Evolutionary conservation across 306 rosid species (phyloP).

Genomic region (Albizia julibrissin): DNA sequence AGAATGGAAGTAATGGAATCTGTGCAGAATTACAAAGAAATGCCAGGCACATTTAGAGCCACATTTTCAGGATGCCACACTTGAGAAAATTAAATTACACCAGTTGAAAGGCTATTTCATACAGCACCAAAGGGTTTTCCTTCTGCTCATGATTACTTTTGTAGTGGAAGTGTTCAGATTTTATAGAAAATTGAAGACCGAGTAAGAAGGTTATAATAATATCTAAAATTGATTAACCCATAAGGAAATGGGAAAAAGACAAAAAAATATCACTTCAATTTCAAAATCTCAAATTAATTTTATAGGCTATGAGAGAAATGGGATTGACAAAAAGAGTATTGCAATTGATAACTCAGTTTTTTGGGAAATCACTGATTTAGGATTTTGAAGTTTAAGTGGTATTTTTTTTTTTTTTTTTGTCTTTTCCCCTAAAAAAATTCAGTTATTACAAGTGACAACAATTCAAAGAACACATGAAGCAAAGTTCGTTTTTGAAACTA

Average conservation of each 20-base stretch:
- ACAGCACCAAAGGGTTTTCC: neutral
- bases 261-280: too few species aligned
- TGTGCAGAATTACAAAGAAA: neutral
- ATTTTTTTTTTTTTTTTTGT: too few species aligned
- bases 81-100: conserved; percentile 14
- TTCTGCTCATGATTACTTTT: neutral
- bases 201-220: neutral
- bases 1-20: neutral
- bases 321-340: too few species aligned
- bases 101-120: neutral
- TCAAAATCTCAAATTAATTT: too few species aligned
- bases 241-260: too few species aligned
- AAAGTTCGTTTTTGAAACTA: neutral
- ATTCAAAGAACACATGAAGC: neutral
- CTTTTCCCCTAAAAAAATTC: too few species aligned
- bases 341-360: too few species aligned
- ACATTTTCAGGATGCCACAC: conserved; percentile 12
- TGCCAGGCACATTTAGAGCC: conserved; percentile 7
- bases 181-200: neutral
- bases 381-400: too few species aligned
- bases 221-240: neutral
- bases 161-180: neutral
- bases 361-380: too few species aligned
- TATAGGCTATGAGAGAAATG: too few species aligned
- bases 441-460: neutral